Evolutionary conservation across 23 red algal genomes (phyloP).

Genomic region (Gracilaria gracilis): DNA sequence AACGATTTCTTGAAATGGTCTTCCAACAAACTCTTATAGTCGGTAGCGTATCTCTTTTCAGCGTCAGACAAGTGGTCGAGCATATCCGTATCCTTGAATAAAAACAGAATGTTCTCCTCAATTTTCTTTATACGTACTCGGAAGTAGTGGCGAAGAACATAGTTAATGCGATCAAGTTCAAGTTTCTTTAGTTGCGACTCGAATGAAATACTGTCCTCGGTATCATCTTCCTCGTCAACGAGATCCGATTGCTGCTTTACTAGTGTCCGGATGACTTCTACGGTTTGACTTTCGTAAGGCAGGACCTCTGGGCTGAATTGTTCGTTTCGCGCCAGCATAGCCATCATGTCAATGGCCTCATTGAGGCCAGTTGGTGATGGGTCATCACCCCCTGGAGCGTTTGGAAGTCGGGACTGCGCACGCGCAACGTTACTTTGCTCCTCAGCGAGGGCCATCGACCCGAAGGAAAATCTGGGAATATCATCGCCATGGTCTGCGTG

Average conservation of each 20-base stretch:
- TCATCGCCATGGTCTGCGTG: constrained; percentile 25
- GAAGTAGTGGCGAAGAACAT: constrained; percentile 63
- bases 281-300: constrained; percentile 25
- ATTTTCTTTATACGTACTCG: constrained; percentile 68
- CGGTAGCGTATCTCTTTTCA: constrained; percentile 50
- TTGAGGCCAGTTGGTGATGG: constrained; percentile 7
- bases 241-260: constrained; percentile 50
- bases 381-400: neutral
- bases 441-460: constrained; percentile 69
- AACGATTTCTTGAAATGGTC: constrained; percentile 80
- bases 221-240: constrained; percentile 70
- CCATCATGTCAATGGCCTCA: constrained; percentile 46
- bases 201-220: constrained; percentile 42
- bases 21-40: constrained; percentile 51
- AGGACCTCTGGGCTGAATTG: constrained; percentile 59
- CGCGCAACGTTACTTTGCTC: constrained; percentile 33
- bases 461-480: constrained; percentile 62
- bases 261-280: constrained; percentile 16
- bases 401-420: neutral
- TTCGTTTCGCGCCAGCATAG: constrained; percentile 49
- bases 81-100: constrained; percentile 43
- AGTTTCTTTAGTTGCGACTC: constrained; percentile 59
- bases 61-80: constrained; percentile 47
- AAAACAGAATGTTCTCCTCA: constrained; percentile 42
- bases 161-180: constrained; percentile 75